Percentiles rank a stretch among this genome's conserved stretches.
These are phyloP conservation scores for Cyamopsis tetragonoloba DNA, from an alignment of 306 rosid species.

Conservation along the genomic window DNA sequence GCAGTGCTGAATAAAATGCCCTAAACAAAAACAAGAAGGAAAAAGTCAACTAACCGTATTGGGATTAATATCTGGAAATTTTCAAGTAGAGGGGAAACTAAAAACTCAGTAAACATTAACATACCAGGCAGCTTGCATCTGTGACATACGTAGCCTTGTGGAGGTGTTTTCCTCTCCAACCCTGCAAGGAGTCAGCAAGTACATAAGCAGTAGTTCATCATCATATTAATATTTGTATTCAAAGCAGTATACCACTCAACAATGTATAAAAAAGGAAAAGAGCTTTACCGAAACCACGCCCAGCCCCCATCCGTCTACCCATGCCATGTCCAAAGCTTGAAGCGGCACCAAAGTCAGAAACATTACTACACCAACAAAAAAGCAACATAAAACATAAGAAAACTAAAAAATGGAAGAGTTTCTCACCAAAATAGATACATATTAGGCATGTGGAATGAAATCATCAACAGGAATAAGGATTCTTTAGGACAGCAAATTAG, in stretches of 20 bases:
- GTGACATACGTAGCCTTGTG: slow-evolving; percentile 94
- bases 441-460: background rate
- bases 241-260: no score
- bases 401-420: background rate
- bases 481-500: background rate
- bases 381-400: slow-evolving; percentile 1
- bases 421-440: background rate
- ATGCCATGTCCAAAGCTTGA: slow-evolving; percentile 89
- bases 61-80: slow-evolving; percentile 9
- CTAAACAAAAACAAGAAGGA: slow-evolving; percentile 37
- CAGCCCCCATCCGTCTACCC: slow-evolving; percentile 84
- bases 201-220: slow-evolving; percentile 22
- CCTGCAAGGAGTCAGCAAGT: slow-evolving; percentile 48
- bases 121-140: slow-evolving; percentile 96
- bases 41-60: background rate
- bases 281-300: slow-evolving; percentile 89
- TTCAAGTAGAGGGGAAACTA: background rate
- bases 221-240: background rate
- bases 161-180: slow-evolving; percentile 91
- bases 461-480: background rate
- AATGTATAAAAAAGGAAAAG: slow-evolving; percentile 2
- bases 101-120: slow-evolving; percentile 22
- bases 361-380: slow-evolving; percentile 60
- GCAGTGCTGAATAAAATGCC: slow-evolving; percentile 98
- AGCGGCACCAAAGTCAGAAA: slow-evolving; percentile 71